phyloP scores from a whole-genome alignment of 2,329 filamentous ascomycete genomes.

The Aspergillus felis region DNA sequence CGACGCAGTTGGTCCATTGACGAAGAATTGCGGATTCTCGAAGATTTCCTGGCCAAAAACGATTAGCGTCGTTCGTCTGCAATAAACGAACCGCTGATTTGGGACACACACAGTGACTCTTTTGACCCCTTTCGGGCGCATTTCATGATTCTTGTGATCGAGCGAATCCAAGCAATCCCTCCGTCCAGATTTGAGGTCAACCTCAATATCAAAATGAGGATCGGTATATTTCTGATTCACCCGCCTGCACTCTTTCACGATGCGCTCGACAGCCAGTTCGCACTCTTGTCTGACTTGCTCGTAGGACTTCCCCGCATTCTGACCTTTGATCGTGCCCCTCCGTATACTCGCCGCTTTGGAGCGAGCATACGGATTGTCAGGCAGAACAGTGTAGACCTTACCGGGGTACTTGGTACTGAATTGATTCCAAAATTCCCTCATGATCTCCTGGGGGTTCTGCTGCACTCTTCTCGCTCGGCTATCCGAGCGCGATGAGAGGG shows the following conservation, averaged over 20 bases:
- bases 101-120: constrained; percentile 53
- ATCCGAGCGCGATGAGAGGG: constrained; percentile 30
- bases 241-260: constrained; percentile 62
- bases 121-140: constrained; percentile 68
- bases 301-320: constrained; percentile 63
- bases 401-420: constrained; percentile 69
- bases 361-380: constrained; percentile 62
- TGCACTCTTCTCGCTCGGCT: constrained; percentile 37
- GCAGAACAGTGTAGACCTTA: constrained; percentile 68
- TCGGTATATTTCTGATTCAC: constrained; percentile 84
- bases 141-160: constrained; percentile 30
- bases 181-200: constrained; percentile 62
- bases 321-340: constrained; percentile 51
- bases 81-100: not conserved
- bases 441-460: constrained; percentile 61
- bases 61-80: not conserved
- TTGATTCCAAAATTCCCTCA: constrained; percentile 70
- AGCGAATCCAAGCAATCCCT: constrained; percentile 52
- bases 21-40: constrained; percentile 70
- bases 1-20: constrained; percentile 70
- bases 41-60: constrained; percentile 63
- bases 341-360: constrained; percentile 55
- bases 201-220: constrained; percentile 80
- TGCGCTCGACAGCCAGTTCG: constrained; percentile 55
- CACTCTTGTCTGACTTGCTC: constrained; percentile 69